Base-by-base conservation (phyloP, 1,284 basidiomycete genomes). In the Microbotryomycetes sp. region DNA sequence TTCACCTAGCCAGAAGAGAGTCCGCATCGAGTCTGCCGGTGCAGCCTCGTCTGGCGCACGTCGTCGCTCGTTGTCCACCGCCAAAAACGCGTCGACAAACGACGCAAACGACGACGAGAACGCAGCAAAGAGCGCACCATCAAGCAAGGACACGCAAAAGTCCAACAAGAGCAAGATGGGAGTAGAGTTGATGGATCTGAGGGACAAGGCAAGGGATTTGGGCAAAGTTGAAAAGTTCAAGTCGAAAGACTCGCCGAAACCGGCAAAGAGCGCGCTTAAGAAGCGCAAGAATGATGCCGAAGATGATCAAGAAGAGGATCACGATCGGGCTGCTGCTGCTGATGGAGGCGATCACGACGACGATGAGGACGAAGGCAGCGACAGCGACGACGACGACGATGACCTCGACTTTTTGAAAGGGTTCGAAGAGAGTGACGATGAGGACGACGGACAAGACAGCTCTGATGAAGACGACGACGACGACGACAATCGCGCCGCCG, bases 201-300 rank as follows among this genome's bases (percentile, higher is more conserved):
- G 45, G 18, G 60, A 65, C 54, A 67, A 66, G 57, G 27, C n/a
- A 4, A 45, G 41, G 23, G 60, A 52, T 52, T 52, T 29, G 52
- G 50, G n/a, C 48, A 48, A 59, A 52, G 56, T 62, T 23, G 60
- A 58, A 57, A 41, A 26, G 46, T 57, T 64, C 49, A 30, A 48
- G 21, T 56, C 50, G 26, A 41, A 27, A 31, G 68, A 68, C 30
- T 59, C 48, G 13, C 64, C 62, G 13, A 29, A 45, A 78, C 81
- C 88, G 56, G 79, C 84, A 1, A 81, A 93, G 29, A 80, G 88
- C 26, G 88, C 90, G 9, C 73, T 94, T 57, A 91, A 94, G 76
- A 72, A 75, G 45, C 69, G 65, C 50, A 74, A 76, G 46, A 75
- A 76, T 53, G 73, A 74, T 59, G 63, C 70, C 26, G 67, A 63